A percentile compares a stretch with the other conserved stretches of the same genome.
Conservation (phyloP, 2,329 filamentous ascomycete species). For the Penicillium concentricum region DNA sequence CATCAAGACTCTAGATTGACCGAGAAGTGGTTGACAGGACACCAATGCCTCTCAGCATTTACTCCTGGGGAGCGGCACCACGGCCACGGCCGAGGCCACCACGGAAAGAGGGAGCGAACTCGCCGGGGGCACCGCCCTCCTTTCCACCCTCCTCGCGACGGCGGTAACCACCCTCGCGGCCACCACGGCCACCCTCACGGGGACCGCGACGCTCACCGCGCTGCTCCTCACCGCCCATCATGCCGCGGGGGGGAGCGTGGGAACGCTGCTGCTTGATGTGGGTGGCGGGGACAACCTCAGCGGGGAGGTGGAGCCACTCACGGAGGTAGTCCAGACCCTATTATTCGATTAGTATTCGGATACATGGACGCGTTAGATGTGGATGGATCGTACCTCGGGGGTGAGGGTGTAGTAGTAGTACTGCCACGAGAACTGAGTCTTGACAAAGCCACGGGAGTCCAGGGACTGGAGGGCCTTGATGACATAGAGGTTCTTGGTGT, state of each 20-base stretch:
- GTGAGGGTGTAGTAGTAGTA: slow-evolving; percentile 99
- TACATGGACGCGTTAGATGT: too few species aligned
- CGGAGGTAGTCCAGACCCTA: slow-evolving; percentile 98
- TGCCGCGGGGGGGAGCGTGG: slow-evolving; percentile 95
- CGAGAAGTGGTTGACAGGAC: slow-evolving; percentile 29
- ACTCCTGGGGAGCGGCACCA: slow-evolving; percentile 69
- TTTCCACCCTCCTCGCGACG: slow-evolving; percentile 80
- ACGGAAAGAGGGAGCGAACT: slow-evolving; percentile 91
- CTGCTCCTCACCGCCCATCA: slow-evolving; percentile 87
- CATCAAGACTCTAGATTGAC: slow-evolving; percentile 33
- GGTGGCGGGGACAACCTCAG: slow-evolving; percentile 98
- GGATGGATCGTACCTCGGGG: slow-evolving; percentile 60
- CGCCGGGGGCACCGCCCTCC: slow-evolving; percentile 87
- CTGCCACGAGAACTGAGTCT: slow-evolving; percentile 99
- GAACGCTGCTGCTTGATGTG: slow-evolving; percentile 99
- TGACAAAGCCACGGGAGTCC: slow-evolving; percentile 96
- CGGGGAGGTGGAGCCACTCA: slow-evolving; percentile 99
- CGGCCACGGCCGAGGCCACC: slow-evolving; percentile 87
- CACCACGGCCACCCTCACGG: slow-evolving; percentile 49
- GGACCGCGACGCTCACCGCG: slow-evolving; percentile 68
- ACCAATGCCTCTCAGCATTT: slow-evolving; percentile 33
- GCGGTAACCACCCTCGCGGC: slow-evolving; percentile 83
- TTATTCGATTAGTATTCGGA: slow-evolving; percentile 1
- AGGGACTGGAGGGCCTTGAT: slow-evolving; percentile 99
- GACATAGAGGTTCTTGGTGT: slow-evolving; percentile 99